Evolutionary conservation across 2,329 filamentous ascomycete species (phyloP).

Genomic region (Furcasterigmium sp.): DNA sequence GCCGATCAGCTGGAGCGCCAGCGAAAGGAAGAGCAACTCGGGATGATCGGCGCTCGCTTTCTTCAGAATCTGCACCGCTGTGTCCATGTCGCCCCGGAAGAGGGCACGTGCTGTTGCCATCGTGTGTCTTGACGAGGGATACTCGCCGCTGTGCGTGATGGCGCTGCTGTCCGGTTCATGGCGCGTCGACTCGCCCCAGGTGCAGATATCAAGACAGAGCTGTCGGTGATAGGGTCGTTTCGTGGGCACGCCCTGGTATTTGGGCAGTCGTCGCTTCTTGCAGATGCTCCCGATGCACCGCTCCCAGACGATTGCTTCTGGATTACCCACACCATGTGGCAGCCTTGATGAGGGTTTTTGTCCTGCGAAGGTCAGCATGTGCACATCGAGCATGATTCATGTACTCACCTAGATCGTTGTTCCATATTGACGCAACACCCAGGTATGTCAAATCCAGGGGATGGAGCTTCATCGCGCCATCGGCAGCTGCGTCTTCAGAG

Average conservation of each 20-base stretch:
- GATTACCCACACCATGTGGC: slow-evolving; percentile 34
- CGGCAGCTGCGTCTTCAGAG: slow-evolving; percentile 57
- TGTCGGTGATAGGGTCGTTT: slow-evolving; percentile 65
- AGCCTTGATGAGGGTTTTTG: slow-evolving; percentile 42
- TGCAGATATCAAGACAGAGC: slow-evolving; percentile 69
- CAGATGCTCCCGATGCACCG: slow-evolving; percentile 59
- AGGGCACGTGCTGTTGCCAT: slow-evolving; percentile 73
- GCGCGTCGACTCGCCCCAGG: slow-evolving; percentile 58
- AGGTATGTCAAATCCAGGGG: slow-evolving; percentile 70
- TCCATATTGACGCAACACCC: slow-evolving; percentile 70
- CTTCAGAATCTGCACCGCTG: slow-evolving; percentile 66
- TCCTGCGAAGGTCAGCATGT: too few relatives aligned
- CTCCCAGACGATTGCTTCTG: slow-evolving; percentile 52
- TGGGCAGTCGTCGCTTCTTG: slow-evolving; percentile 54
- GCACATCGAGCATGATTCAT: not conserved
- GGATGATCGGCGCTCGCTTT: slow-evolving; percentile 57
- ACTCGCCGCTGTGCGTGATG: slow-evolving; percentile 36
- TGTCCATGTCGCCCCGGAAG: slow-evolving; percentile 64
- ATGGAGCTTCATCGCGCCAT: slow-evolving; percentile 65
- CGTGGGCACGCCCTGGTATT: slow-evolving; percentile 59
- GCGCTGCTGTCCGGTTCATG: slow-evolving; percentile 38
- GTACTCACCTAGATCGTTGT: slow-evolving; percentile 55
- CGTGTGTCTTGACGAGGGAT: slow-evolving; percentile 55
- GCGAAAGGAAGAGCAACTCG: slow-evolving; percentile 63
- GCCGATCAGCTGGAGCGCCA: slow-evolving; percentile 60